Evolutionary conservation across 169 alveolate species (phyloP).

Genomic region (Plasmodium fragile): DNA sequence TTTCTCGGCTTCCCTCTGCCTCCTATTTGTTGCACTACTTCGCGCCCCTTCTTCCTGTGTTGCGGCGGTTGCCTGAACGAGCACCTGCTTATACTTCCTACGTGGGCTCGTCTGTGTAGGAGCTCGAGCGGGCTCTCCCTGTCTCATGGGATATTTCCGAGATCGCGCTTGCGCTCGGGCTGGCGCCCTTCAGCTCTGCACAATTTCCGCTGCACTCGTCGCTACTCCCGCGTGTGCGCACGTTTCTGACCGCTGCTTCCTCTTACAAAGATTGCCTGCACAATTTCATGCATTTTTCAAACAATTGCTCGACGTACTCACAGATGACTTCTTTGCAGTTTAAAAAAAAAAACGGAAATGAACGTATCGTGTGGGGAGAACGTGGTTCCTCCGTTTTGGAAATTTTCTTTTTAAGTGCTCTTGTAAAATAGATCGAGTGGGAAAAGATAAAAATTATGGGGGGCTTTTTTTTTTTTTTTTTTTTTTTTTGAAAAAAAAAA

Average conservation of each 20-base stretch:
- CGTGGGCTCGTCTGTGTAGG: not conserved
- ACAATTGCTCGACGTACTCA: not conserved
- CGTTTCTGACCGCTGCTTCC: conserved; percentile 1
- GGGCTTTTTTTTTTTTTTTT: not conserved
- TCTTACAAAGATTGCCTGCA: not conserved
- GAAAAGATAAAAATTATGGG: not conserved
- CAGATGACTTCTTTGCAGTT: not conserved
- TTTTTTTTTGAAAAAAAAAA: no score
- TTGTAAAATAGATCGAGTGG: not conserved
- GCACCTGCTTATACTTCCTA: not conserved
- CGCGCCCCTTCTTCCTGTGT: not conserved
- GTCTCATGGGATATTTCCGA: not conserved
- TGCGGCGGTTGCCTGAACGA: not conserved
- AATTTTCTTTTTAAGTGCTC: not conserved
- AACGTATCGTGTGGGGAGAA: not conserved
- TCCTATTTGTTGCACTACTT: not conserved
- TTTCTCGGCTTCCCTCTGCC: not conserved
- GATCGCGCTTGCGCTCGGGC: not conserved
- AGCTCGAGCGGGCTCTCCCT: not conserved
- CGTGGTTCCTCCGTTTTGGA: not conserved
- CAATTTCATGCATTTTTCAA: not conserved
- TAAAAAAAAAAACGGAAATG: not conserved
- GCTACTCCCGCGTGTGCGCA: not conserved
- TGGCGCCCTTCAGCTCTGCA: not conserved
- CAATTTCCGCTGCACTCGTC: not conserved